Percentiles rank a stretch among this genome's conserved stretches.
Conservation (phyloP, 495 filamentous ascomycete genomes). For the Jackrogersella multiformis region DNA sequence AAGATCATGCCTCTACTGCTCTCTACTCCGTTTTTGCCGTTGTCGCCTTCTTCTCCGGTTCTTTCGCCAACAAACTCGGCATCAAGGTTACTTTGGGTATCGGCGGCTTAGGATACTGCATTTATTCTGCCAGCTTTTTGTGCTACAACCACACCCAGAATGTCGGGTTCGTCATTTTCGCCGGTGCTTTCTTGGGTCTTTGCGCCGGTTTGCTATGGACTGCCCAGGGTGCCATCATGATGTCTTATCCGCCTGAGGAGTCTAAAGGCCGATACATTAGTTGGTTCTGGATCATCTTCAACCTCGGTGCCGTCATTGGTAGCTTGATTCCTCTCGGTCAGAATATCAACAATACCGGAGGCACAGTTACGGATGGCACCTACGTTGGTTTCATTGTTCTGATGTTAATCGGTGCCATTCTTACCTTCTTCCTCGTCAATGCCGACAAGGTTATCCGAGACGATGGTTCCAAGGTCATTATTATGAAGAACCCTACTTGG, state of each 20-base stretch:
- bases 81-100: slow-evolving; percentile 76
- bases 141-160: slow-evolving; percentile 84
- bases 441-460: slow-evolving; percentile 79
- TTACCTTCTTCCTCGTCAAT: slow-evolving; percentile 78
- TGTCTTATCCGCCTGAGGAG: slow-evolving; percentile 85
- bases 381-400: slow-evolving; percentile 92
- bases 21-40: slow-evolving; percentile 83
- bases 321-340: slow-evolving; percentile 83
- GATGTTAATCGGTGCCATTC: slow-evolving; percentile 75
- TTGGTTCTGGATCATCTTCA: slow-evolving; percentile 96
- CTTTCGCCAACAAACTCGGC: slow-evolving; percentile 79
- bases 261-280: slow-evolving; percentile 90
- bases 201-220: slow-evolving; percentile 92
- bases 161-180: slow-evolving; percentile 78
- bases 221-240: slow-evolving; percentile 95
- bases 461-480: slow-evolving; percentile 81
- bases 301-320: slow-evolving; percentile 90
- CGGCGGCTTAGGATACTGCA: slow-evolving; percentile 85
- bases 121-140: slow-evolving; percentile 82
- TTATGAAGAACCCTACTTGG: slow-evolving; percentile 89
- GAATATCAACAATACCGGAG: slow-evolving; percentile 72
- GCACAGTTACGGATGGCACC: slow-evolving; percentile 79
- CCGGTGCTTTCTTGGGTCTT: slow-evolving; percentile 75
- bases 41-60: slow-evolving; percentile 87
- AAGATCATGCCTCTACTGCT: slow-evolving; percentile 66